Base-by-base conservation (phyloP, 2,329 filamentous ascomycete species). In the Colletotrichum noveboracense region DNA sequence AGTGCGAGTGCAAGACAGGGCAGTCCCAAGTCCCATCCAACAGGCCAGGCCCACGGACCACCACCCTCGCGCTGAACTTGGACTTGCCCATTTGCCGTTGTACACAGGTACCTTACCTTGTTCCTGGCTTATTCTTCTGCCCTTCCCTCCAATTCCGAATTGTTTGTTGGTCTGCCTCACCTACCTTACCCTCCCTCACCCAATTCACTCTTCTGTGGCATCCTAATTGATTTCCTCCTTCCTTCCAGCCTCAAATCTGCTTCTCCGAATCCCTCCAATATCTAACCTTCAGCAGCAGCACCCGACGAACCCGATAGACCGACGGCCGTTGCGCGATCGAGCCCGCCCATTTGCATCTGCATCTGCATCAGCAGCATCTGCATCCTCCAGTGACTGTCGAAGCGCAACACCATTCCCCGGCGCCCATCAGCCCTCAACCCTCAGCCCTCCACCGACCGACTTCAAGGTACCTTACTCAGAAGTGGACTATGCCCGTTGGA, bases 401-500 rank as follows among this genome's bases (percentile, higher is more conserved):
- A 38, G 56, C 67, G 56, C 67, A 62, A 10, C 43, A 48, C 43
- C 43, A n/a, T 26, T 69, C 56, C 38, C 58, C 56, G 28, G 32
- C 14, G n/a, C 32, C 43, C 43, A 48, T 21, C 43, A 48, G 43
- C 43, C 43, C 43, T 48, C 43, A 21, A 48, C 43, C 43, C 43
- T 52, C 48, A 68, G 36, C 34, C 58, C 34, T 24, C 55, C 21
- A 30, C 26, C 32, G n/a, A n/a, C n/a, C 12, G n/a, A 30, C 32
- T 30, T 52, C 34, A 30, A 64, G 58, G 32, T 68, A 55, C 62
- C 38, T 18, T 67, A 36, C 56, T 36, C 36, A 64, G 34, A 36
- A 7, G 34, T 36, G 65, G 70, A 65, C 32, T 74, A 76, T 76
- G 74, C 74, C 65, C 74, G 74, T 76, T 74, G 74, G 74, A 74